Base-by-base conservation (phyloP, 805 yeast species). In the Candida koratica region DNA sequence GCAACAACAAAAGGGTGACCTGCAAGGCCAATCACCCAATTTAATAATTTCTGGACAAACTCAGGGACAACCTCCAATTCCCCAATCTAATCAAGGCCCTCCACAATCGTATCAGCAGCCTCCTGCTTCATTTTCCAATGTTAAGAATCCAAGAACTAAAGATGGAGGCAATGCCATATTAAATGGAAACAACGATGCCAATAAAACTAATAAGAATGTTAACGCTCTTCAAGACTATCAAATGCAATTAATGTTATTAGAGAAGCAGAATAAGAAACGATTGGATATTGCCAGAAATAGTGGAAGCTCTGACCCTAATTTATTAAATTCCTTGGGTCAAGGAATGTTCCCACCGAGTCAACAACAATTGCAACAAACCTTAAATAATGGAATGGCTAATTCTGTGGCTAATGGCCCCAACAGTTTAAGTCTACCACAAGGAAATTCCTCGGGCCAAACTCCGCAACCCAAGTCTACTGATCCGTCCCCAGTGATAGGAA, bases 161-260 rank as follows among this genome's bases (percentile, higher is more conserved):
- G 39, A 41, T 24, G 41, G 49, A 28, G 40, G 44, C 46, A 48
- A 52, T 28, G 30, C 22, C 13, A 25, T 17, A 5, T 19, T 10
- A 19, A 33, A 33, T n/a, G 31, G 30, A 17, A 15, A 34, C 14
- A 29, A 22, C 14, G 41, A 36, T 29, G 28, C 27, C 19, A 35
- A 35, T 17, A 20, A 23, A 12, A 26, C 14, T 39, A 51, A 44
- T 28, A 51, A 63, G 29, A 64, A 64, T 46, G 66, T 61, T 39
- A 71, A 70, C 49, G 89, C 90, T 1, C 61, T 85, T 25, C 85
- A 81, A 48, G 94, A 85, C 52, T 85, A 86, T 56, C 94, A 85
- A 55, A 79, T 77, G 67, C 90, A 84, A 56, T 62, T 84, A 46
- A 73, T 83, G 73, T 54, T 81, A 36, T 61, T 86, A 51, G 95